Conservation (phyloP, 208 protist genomes). For the Leishmania lainsoni region DNA sequence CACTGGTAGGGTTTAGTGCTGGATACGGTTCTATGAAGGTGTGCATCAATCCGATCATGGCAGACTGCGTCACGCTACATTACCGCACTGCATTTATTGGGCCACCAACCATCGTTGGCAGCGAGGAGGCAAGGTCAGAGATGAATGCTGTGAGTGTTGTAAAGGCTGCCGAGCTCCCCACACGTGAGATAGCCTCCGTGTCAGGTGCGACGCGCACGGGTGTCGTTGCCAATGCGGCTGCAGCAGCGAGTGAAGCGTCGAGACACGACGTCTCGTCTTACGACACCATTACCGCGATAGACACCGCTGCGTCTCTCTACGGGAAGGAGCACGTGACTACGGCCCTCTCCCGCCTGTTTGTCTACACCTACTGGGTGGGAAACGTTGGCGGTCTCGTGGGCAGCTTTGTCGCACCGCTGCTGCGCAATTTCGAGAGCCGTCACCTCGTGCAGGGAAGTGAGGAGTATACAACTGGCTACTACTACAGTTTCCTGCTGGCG, state of each 20-base stretch:
- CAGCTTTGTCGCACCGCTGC: slow-evolving; percentile 58
- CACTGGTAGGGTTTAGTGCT: slow-evolving; percentile 35
- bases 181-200: background rate
- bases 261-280: background rate
- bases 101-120: background rate
- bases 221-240: no score
- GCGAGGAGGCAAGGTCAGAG: background rate
- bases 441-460: slow-evolving; percentile 29
- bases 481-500: slow-evolving; percentile 54
- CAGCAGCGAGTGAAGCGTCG: background rate
- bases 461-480: slow-evolving; percentile 61
- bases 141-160: background rate
- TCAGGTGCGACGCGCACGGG: background rate
- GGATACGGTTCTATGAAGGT: slow-evolving; percentile 80
- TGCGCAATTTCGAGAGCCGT: slow-evolving; percentile 45
- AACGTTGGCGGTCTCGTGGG: slow-evolving; percentile 61
- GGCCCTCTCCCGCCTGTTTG: slow-evolving; percentile 52
- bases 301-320: background rate
- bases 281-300: background rate
- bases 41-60: slow-evolving; percentile 77
- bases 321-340: slow-evolving; percentile 24
- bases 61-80: slow-evolving; percentile 44
- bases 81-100: slow-evolving; percentile 21
- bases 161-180: background rate
- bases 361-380: slow-evolving; percentile 54